Evolutionary conservation across 345 rosid species (phyloP).

Genomic region (Microthlaspi erraticum): DNA sequence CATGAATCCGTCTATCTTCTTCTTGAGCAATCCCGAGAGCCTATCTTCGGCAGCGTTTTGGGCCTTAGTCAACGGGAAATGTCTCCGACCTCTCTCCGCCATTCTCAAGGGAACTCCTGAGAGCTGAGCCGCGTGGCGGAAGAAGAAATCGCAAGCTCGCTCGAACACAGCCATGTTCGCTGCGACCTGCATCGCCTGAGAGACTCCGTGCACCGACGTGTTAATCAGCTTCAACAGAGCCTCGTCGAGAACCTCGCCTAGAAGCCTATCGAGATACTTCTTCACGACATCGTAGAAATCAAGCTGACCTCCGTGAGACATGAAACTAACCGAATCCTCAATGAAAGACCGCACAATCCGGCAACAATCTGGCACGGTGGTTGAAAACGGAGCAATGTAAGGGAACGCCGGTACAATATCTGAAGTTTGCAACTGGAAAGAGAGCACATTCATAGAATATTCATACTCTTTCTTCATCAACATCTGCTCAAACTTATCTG

Average conservation of each 20-base stretch:
- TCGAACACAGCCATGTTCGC: conserved; percentile 97
- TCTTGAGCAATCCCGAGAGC: conserved; percentile 88
- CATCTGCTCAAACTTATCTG: conserved; percentile 97
- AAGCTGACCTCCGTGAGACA: conserved; percentile 96
- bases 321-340: conserved; percentile 95
- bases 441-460: conserved; percentile 96
- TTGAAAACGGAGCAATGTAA: conserved; percentile 89
- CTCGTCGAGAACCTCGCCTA: conserved; percentile 83
- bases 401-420: conserved; percentile 94
- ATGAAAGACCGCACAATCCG: conserved; percentile 91
- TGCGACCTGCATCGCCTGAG: conserved; percentile 98
- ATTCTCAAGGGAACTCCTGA: conserved; percentile 90
- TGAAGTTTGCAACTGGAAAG: conserved; percentile 90
- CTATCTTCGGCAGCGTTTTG: conserved; percentile 91
- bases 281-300: conserved; percentile 90
- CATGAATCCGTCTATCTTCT: conserved; percentile 93
- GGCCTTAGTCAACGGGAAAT: conserved; percentile 81
- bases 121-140: conserved; percentile 94
- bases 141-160: conserved; percentile 98
- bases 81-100: conserved; percentile 96
- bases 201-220: conserved; percentile 81
- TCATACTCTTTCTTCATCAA: conserved; percentile 97
- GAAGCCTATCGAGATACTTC: conserved; percentile 90
- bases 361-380: conserved; percentile 94
- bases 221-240: conserved; percentile 79